Percentiles rank a stretch among this genome's conserved stretches.
Conservation (phyloP, 2,329 filamentous ascomycete genomes). For the Fusarium coffeatum region DNA sequence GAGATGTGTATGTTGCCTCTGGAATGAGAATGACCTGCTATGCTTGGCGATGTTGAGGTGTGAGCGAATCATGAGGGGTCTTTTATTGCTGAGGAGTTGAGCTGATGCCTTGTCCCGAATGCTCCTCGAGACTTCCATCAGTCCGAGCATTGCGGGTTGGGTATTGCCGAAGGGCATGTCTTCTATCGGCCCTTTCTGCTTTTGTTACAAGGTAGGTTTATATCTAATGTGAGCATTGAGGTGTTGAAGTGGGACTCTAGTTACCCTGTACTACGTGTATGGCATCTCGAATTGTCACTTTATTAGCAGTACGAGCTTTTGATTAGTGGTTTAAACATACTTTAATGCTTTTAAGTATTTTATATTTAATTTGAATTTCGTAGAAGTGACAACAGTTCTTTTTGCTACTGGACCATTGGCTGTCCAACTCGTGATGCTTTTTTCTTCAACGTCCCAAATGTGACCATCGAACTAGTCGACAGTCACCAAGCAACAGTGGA, state of each 20-base stretch:
- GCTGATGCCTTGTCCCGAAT: not conserved
- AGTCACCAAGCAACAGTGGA: fast-evolving
- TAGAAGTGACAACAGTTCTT: no score
- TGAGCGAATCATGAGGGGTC: not conserved
- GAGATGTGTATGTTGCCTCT: not conserved
- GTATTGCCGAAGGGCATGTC: fast-evolving
- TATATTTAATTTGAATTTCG: no score
- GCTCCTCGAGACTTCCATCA: not conserved
- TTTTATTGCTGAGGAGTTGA: not conserved
- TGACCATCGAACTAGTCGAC: no score
- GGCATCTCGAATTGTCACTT: fast-evolving
- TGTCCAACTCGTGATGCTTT: no score
- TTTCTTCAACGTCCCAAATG: no score
- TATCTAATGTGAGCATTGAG: not conserved
- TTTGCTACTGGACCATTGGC: no score
- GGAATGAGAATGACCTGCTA: not conserved
- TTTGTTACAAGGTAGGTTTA: not conserved
- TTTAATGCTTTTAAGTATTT: fast-evolving
- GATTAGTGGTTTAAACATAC: not conserved
- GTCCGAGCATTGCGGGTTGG: not conserved
- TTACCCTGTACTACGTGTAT: not conserved
- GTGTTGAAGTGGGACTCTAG: not conserved
- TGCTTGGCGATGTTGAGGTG: no score
- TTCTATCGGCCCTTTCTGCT: not conserved
- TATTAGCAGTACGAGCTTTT: fast-evolving